Evolutionary conservation across 108 stramenopile genomes (phyloP), one percentile per base, ranked within the genome.

Genomic region (Bacterosira constricta): DNA sequence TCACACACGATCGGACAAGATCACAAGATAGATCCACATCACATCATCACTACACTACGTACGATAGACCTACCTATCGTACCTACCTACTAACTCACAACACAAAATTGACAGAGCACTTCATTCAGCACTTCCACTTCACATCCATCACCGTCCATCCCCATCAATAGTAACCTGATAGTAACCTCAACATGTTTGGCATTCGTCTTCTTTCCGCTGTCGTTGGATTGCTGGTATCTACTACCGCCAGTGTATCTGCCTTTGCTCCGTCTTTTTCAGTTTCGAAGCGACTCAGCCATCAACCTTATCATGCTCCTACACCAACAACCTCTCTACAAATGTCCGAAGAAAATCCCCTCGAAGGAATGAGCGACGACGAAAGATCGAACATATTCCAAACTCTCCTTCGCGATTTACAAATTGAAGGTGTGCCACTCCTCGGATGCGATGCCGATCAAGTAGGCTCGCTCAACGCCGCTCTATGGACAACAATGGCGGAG

Each of bases 401-500:
- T 42, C 59, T 89, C 6, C 75, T 92, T 20, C 79, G 91, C 18
- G 91, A 92, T 59, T 63, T 93, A 27, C 86, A 90, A 69, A 76
- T 90, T 7, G 87, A 90, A 65, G 87, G 86, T 6, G 85, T 88
- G n/a, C 92, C 92, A n/a, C 67, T 93, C 27, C 63, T 93, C 8
- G 85, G 79, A 25, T 88, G 88, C 53, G 92, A 92, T 73, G 88
- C 85, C 32, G 75, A 86, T 41, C 80, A 88, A 63, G 82, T 82
- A 0, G 77, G 80, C 15, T 90, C 85, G 6, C 56, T 89, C 35
- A 85, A 86, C 35, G 92, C 86, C 6, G 89, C 92, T 1, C 41
- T 89, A 10, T 93, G 92, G 92, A 90, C 92, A n/a, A 88, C 85
- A 5, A 86, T 90, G 85, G 88, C 88, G 2, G 88, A 93, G 57